Evolutionary conservation across 805 yeast genomes (phyloP), one percentile per base, ranked within the genome.

Genomic region (Wickerhamomyces tratensis): DNA sequence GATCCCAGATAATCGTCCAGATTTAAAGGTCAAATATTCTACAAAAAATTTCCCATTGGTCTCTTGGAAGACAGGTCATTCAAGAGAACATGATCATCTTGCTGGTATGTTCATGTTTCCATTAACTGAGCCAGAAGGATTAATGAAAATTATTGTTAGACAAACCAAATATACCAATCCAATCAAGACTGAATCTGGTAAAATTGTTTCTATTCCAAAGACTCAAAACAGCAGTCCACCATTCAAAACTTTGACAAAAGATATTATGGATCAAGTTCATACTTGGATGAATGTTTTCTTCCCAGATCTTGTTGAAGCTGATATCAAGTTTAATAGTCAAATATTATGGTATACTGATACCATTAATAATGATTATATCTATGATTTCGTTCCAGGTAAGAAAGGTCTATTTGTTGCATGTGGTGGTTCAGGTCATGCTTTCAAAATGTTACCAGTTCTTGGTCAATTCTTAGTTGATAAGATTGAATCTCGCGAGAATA

Each of bases 401-500:
- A 50, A 56, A 15, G 53, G 53, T 5, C 42, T 61, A 9, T 50
- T 60, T 48, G 64, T 61, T 26, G 61, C 63, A 2, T 47, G 55
- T 49, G 65, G 67, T 37, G 67, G 64, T 13, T 61, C 65, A 3
- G 65, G 64, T 3, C 67, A 62, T 50, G 65, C 59, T 0, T 62
- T 62, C 49, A 61, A 62, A 46, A 51, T 61, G 56, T 46, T 61
- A 10, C 65, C 66, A 5, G 63, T 60, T 7, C 41, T 61, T 31
- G 65, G 64, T 1, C 53, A 49, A 38, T 57, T 53, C 37, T 41
- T 60, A 36, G 64, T 61, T 11, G 58, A 61, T 34, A 34, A 42
- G 12, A 30, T 52, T 25, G 37, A 45, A 36, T 49, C 43, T 13
- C 13, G 34, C 11, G 14, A 10, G 4, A 43, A 46, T 33, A 42